Base-by-base conservation (phyloP, 2,329 filamentous ascomycete genomes). In the Eurotiales sp. region DNA sequence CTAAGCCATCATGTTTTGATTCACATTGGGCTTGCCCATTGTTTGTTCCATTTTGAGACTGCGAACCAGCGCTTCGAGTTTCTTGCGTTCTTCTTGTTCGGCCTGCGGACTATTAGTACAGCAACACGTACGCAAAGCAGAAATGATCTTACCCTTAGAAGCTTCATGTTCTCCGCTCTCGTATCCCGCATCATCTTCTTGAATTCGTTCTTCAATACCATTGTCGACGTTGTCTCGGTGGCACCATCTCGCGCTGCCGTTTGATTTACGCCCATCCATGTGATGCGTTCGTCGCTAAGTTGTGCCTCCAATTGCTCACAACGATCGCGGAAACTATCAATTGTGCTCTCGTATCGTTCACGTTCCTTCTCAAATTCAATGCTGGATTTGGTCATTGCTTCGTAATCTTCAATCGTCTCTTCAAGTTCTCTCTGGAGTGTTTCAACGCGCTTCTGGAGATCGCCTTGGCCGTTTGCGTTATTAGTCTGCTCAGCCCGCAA, bases 151-250 rank as follows among this genome's bases (percentile, higher is more conserved):
- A 88, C 85, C 73, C 81, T 82, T 51, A 88, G 64, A 54, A 78
- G 73, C 69, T 79, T 85, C 61, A 83, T 72, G 55, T 80, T 84
- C 66, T 89, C 86, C 1, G 77, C 75, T 55, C 85, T 80, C 43
- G 83, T 83, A 62, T 88, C 85, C 56, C 84, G 78, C 85, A 88
- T 88, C 85, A 88, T 88, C 73, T 86, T 88, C 74, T 87, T 87
- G 65, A 89, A 89, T 65, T 89, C 86, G 56, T 84, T 84, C 68
- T 84, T 83, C 62, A 89, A 63, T 36, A 88, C 83, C 69, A 81
- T 81, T 21, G 83, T 85, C 59, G 83, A 87, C 3, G 83, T 88
- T 8, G 75, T 80, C 57, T 85, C 82, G 12, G 67, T 61, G 50
- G 71, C 64, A 45, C 67, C 62, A 57, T 70, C 59, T 52, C 65